Percentiles rank a stretch among this genome's conserved stretches.
These are phyloP conservation scores for Leishmania arabica DNA, from an alignment of 208 protist species.

Conservation along the genomic window DNA sequence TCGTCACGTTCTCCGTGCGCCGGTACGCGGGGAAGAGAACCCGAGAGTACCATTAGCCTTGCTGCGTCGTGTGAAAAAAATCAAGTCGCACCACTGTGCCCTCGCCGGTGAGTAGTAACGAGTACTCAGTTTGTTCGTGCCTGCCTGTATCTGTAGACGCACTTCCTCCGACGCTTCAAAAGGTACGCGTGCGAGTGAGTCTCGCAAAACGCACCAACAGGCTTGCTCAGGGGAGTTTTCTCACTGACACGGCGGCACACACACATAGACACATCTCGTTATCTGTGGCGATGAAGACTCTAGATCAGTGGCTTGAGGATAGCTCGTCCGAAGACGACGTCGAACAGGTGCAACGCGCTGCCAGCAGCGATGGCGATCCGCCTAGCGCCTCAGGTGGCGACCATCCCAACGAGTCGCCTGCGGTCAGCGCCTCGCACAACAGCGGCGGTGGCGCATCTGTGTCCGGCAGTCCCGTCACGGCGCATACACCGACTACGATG, in stretches of 20 bases:
- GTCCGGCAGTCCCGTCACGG: slow-evolving; percentile 18
- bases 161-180: background rate
- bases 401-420: slow-evolving; percentile 11
- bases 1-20: background rate
- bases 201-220: background rate
- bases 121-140: background rate
- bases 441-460: slow-evolving; percentile 15
- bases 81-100: background rate
- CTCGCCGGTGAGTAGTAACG: background rate
- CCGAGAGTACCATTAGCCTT: background rate
- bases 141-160: background rate
- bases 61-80: background rate
- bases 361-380: slow-evolving; percentile 12
- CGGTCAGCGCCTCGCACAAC: background rate
- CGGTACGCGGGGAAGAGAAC: too few relatives aligned
- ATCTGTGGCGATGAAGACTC: slow-evolving; percentile 51
- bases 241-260: background rate
- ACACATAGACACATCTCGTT: background rate
- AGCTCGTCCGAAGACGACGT: slow-evolving; percentile 36
- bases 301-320: slow-evolving; percentile 66
- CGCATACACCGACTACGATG: slow-evolving; percentile 24
- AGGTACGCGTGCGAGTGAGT: background rate
- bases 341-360: slow-evolving; percentile 3
- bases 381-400: slow-evolving; percentile 14
- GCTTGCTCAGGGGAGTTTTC: background rate